These are phyloP conservation scores for Lasiodiplodia sp. DNA, from an alignment of 2,329 filamentous ascomycete species.

Conservation along the genomic window DNA sequence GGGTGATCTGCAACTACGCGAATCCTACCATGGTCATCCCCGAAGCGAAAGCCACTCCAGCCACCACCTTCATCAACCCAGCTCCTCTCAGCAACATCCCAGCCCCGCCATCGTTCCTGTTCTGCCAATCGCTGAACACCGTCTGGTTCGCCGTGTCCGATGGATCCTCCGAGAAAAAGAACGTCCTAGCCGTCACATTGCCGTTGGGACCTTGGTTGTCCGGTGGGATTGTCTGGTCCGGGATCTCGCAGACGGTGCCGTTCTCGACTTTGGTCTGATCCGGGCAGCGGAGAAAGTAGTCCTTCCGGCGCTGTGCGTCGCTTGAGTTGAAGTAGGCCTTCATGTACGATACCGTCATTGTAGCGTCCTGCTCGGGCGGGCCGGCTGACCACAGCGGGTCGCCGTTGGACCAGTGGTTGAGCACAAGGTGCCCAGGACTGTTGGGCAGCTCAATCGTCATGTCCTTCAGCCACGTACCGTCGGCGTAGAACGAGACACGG, in stretches of 20 bases:
- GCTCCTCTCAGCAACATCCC: neutral
- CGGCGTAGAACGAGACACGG: slow-evolving; percentile 72
- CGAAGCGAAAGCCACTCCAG: slow-evolving; percentile 18
- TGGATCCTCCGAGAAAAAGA: slow-evolving; percentile 44
- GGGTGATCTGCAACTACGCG: slow-evolving; percentile 5
- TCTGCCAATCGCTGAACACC: slow-evolving; percentile 32
- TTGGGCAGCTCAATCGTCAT: slow-evolving; percentile 67
- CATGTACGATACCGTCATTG: slow-evolving; percentile 71
- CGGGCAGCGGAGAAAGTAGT: slow-evolving; percentile 43
- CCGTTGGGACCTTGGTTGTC: slow-evolving; percentile 37
- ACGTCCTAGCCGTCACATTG: slow-evolving; percentile 42
- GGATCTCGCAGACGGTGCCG: slow-evolving; percentile 39
- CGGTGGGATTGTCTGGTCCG: slow-evolving; percentile 41
- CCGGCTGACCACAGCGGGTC: slow-evolving; percentile 75
- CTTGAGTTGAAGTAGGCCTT: slow-evolving; percentile 84
- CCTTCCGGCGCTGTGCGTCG: slow-evolving; percentile 38
- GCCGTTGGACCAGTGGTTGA: slow-evolving; percentile 82
- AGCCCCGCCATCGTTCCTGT: neutral
- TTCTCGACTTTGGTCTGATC: slow-evolving; percentile 35
- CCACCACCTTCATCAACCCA: slow-evolving; percentile 3
- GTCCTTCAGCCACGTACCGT: slow-evolving; percentile 63
- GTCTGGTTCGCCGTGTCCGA: slow-evolving; percentile 42
- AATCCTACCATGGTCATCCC: slow-evolving; percentile 9
- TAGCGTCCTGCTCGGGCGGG: slow-evolving; percentile 68
- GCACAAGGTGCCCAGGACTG: slow-evolving; percentile 68